phyloP scores from a whole-genome alignment of 1,284 basidiomycete species.

The Sanghuangporus baumii region DNA sequence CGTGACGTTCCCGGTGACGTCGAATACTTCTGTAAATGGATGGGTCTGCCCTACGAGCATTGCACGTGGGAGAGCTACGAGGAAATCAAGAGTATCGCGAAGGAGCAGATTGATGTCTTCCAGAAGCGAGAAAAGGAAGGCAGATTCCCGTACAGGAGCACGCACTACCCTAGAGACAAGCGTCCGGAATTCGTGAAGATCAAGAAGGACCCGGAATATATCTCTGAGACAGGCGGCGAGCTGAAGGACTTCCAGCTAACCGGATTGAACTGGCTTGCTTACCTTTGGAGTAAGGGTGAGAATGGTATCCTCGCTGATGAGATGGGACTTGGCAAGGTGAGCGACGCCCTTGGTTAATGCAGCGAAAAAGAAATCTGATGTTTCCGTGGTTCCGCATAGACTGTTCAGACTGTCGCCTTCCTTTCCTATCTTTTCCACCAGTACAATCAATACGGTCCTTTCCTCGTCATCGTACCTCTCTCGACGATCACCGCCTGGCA shows the following conservation, averaged over 20 bases:
- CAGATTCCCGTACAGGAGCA: slow-evolving; percentile 85
- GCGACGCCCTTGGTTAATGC: slow-evolving; percentile 7
- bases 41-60: slow-evolving; percentile 88
- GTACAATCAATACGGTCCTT: slow-evolving; percentile 92
- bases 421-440: slow-evolving; percentile 95
- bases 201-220: slow-evolving; percentile 86
- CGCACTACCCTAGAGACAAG: slow-evolving; percentile 58
- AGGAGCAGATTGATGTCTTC: slow-evolving; percentile 78
- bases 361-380: slow-evolving; percentile 15
- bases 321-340: slow-evolving; percentile 97
- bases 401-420: slow-evolving; percentile 95
- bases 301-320: slow-evolving; percentile 99
- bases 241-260: slow-evolving; percentile 99
- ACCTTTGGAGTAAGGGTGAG: slow-evolving; percentile 90
- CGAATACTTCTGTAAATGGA: slow-evolving; percentile 99
- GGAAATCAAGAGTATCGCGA: slow-evolving; percentile 73
- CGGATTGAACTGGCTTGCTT: slow-evolving; percentile 97
- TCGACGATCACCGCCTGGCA: slow-evolving; percentile 99
- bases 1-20: slow-evolving; percentile 66
- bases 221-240: slow-evolving; percentile 70
- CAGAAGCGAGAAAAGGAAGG: slow-evolving; percentile 72
- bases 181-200: slow-evolving; percentile 87
- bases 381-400: slow-evolving; percentile 37
- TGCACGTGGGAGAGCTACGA: slow-evolving; percentile 93
- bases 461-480: slow-evolving; percentile 95